Conservation (phyloP, 305 asterid species). For the Stenogyne calaminthoides region DNA sequence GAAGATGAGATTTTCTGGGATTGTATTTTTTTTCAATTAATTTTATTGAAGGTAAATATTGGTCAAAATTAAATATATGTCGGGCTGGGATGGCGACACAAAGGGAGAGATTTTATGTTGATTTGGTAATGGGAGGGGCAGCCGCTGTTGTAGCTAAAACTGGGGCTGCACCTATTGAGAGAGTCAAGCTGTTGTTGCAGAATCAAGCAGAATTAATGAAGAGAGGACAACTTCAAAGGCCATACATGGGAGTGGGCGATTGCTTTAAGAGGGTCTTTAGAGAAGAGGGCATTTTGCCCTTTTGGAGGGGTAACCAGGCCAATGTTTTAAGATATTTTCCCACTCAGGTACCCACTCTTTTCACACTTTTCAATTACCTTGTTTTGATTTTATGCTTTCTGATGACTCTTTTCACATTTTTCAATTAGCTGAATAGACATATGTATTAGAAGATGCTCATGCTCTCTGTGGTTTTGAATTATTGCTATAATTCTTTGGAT, state of each 20-base stretch:
- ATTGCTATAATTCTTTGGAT: neutral
- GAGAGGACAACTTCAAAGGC: constrained; percentile 78
- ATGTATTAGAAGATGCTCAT: neutral
- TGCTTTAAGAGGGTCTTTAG: constrained; percentile 65
- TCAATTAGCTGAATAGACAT: neutral
- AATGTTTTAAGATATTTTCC: constrained; percentile 90
- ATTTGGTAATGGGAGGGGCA: constrained; percentile 79
- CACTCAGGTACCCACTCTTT: constrained; percentile 59
- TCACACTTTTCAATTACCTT: too few species aligned
- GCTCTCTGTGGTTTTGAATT: neutral
- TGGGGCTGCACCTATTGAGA: constrained; percentile 89
- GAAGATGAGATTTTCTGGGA: too few species aligned
- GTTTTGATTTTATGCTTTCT: too few species aligned
- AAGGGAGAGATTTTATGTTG: constrained; percentile 64
- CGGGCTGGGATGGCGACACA: constrained; percentile 41
- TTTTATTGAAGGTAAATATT: too few species aligned
- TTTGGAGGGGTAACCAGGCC: constrained; percentile 98
- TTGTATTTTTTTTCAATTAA: too few species aligned
- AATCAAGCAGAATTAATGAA: constrained; percentile 88
- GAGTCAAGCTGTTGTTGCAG: constrained; percentile 93
- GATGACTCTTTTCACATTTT: too few species aligned
- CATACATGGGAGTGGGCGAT: constrained; percentile 67
- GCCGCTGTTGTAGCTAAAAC: constrained; percentile 75
- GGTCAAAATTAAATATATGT: too few species aligned
- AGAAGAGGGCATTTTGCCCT: constrained; percentile 73